A percentile compares a stretch with the other conserved stretches of the same genome.
These are phyloP conservation scores for Amphirosellinia nigrospora DNA, from an alignment of 495 filamentous ascomycete species.

Conservation along the genomic window DNA sequence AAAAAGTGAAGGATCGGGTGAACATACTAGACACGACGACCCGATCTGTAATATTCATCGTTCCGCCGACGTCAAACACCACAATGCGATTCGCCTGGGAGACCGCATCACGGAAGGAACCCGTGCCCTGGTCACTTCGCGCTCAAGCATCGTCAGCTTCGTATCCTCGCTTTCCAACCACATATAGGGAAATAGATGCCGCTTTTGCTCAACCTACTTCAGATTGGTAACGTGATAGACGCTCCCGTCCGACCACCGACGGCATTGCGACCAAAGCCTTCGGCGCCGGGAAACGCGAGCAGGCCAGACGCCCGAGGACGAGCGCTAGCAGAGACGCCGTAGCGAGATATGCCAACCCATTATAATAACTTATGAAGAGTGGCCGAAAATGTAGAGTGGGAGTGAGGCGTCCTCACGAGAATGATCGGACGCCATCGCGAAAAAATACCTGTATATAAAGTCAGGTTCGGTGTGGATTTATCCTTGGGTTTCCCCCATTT, in stretches of 20 bases:
- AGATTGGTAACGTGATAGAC: constrained; percentile 49
- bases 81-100: constrained; percentile 44
- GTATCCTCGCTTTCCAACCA: neutral
- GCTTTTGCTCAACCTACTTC: constrained; percentile 26
- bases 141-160: neutral
- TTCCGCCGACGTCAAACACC: constrained; percentile 49
- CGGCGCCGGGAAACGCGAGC: constrained; percentile 48
- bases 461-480: neutral
- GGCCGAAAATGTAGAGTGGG: neutral
- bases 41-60: constrained; percentile 40
- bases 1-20: neutral
- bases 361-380: neutral
- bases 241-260: constrained; percentile 45
- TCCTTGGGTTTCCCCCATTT: neutral
- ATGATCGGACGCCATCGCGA: neutral
- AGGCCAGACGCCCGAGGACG: constrained; percentile 26
- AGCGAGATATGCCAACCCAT: constrained; percentile 29
- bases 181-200: neutral
- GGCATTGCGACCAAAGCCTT: constrained; percentile 48
- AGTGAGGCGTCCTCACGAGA: neutral
- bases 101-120: constrained; percentile 52
- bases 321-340: constrained; percentile 22
- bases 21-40: constrained; percentile 37
- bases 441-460: neutral
- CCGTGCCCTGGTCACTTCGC: constrained; percentile 42